Percentiles rank a stretch among this genome's conserved stretches.
These are phyloP conservation scores for Neohortaea acidophila DNA, from an alignment of 495 filamentous ascomycete genomes.

Conservation along the genomic window DNA sequence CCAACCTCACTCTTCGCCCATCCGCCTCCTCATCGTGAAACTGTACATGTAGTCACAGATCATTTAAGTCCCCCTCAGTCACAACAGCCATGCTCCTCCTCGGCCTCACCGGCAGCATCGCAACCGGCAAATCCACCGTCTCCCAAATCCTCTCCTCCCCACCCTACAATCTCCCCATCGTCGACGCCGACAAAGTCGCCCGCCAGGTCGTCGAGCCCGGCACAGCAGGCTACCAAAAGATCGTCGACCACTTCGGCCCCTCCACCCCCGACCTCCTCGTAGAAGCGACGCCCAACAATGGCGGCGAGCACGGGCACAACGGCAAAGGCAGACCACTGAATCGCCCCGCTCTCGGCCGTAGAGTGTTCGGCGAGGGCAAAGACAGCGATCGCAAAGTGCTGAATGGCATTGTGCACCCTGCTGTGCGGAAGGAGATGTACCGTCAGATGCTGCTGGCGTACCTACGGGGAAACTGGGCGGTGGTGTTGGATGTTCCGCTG, in stretches of 20 bases:
- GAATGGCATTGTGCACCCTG: conserved; percentile 85
- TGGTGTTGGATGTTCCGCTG: conserved; percentile 84
- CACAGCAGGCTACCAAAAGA: conserved; percentile 61
- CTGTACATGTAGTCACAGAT: background rate
- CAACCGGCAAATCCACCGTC: conserved; percentile 95
- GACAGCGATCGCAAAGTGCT: conserved; percentile 56
- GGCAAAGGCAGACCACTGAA: conserved; percentile 58
- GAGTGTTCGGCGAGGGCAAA: conserved; percentile 64
- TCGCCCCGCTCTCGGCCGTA: conserved; percentile 64
- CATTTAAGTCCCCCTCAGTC: background rate
- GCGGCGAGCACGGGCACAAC: conserved; percentile 26
- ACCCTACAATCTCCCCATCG: conserved; percentile 76
- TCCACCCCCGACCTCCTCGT: conserved; percentile 74
- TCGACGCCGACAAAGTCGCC: conserved; percentile 88
- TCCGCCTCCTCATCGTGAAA: background rate
- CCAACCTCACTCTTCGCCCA: background rate
- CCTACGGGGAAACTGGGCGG: conserved; percentile 59
- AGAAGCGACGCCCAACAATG: conserved; percentile 23
- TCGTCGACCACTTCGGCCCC: conserved; percentile 61
- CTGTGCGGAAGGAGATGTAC: conserved; percentile 63
- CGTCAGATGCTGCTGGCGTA: conserved; percentile 49
- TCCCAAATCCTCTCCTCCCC: conserved; percentile 61
- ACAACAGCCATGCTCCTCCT: conserved; percentile 64
- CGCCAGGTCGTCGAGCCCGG: conserved; percentile 85
- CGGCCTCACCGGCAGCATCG: conserved; percentile 92